Evolutionary conservation across 306 rosid species (phyloP).

Genomic region (Dalbergia cultrata): DNA sequence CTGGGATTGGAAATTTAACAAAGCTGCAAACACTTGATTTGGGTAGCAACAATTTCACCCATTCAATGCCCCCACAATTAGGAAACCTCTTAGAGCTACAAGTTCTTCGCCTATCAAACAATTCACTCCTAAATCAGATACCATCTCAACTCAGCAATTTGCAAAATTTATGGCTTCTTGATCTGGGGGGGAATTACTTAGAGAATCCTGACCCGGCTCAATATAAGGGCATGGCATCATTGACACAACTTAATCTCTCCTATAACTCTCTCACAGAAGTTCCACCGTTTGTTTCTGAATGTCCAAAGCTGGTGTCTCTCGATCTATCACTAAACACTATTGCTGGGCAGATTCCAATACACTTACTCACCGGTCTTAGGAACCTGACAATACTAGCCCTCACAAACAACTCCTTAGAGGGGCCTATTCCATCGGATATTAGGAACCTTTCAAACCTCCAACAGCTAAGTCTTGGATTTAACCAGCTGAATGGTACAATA

Average conservation of each 20-base stretch:
- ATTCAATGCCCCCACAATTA: constrained; percentile 37
- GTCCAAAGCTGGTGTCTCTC: constrained; percentile 45
- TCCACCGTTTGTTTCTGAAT: constrained; percentile 41
- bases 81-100: constrained; percentile 43
- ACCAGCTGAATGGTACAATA: constrained; percentile 40
- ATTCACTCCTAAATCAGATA: constrained; percentile 37
- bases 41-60: constrained; percentile 41
- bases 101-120: constrained; percentile 33
- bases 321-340: constrained; percentile 40
- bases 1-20: constrained; percentile 43
- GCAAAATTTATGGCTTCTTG: constrained; percentile 46
- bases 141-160: constrained; percentile 47
- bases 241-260: constrained; percentile 29
- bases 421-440: constrained; percentile 36
- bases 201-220: constrained; percentile 35
- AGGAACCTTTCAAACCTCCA: constrained; percentile 38
- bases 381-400: constrained; percentile 35
- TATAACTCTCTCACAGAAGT: constrained; percentile 30
- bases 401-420: constrained; percentile 8
- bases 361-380: constrained; percentile 25
- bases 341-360: constrained; percentile 34
- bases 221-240: constrained; percentile 40
- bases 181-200: constrained; percentile 41
- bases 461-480: constrained; percentile 35
- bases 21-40: constrained; percentile 41